Evolutionary conservation across 2,329 filamentous ascomycete genomes (phyloP).

Genomic region (Aspergillaceae sp.): DNA sequence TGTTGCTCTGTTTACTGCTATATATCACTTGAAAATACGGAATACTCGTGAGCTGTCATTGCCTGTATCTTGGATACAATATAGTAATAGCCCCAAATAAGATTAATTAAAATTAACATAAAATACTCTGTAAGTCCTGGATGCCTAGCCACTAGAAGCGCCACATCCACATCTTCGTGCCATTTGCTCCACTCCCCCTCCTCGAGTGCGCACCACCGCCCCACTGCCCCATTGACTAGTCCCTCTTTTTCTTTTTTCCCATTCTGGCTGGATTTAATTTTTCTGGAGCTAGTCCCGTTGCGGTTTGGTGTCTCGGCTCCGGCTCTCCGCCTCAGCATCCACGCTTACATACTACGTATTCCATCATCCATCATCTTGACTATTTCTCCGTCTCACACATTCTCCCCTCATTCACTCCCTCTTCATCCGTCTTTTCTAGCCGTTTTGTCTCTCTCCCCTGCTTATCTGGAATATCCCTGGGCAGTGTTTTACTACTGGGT

Average conservation of each 20-base stretch:
- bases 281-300: background rate
- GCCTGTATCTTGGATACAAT: too few species aligned
- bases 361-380: background rate
- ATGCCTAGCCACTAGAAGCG: too few species aligned
- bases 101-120: background rate
- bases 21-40: too few species aligned
- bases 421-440: background rate
- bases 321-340: background rate
- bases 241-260: constrained; percentile 1
- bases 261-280: background rate
- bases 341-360: background rate
- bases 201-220: too few species aligned
- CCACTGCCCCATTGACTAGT: constrained; percentile 8
- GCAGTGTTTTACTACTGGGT: background rate
- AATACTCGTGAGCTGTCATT: too few species aligned
- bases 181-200: constrained; percentile 14
- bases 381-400: background rate
- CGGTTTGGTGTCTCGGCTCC: background rate
- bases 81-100: too few species aligned
- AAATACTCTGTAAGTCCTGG: background rate
- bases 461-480: background rate
- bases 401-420: background rate
- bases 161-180: background rate
- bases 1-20: too few species aligned
- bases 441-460: background rate